Evolutionary conservation across 2,329 filamentous ascomycete species (phyloP).

Genomic region (Alternaria novae-zelandiae): DNA sequence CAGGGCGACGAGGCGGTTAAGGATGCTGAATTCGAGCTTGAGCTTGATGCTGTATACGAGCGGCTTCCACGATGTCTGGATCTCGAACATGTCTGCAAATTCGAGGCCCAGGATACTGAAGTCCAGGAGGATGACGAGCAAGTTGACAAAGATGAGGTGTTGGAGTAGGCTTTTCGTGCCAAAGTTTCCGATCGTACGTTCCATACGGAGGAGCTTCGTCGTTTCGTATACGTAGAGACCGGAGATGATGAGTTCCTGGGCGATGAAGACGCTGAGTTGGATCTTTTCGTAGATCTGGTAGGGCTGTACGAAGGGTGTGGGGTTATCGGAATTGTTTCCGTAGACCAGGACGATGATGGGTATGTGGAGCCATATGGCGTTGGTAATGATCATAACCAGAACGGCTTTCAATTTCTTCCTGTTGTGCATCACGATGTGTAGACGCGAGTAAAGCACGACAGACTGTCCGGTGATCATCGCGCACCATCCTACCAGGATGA

Average conservation of each 20-base stretch:
- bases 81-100: conserved; percentile 23
- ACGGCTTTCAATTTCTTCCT: conserved; percentile 54
- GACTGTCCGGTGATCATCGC: conserved; percentile 67
- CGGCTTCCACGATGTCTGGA: conserved; percentile 42
- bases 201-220: conserved; percentile 19
- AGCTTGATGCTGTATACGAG: conserved; percentile 54
- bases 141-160: conserved; percentile 30
- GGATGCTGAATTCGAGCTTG: conserved; percentile 61
- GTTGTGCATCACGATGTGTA: conserved; percentile 64
- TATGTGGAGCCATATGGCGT: conserved; percentile 60
- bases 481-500: conserved; percentile 63
- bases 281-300: conserved; percentile 51
- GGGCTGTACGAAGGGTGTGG: conserved; percentile 31
- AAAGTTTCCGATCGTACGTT: conserved; percentile 20
- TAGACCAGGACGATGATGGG: conserved; percentile 61
- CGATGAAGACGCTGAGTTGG: conserved; percentile 49
- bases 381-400: conserved; percentile 62
- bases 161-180: conserved; percentile 18
- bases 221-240: conserved; percentile 61
- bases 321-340: conserved; percentile 51
- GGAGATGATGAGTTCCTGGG: conserved; percentile 46
- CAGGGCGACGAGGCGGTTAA: conserved; percentile 45
- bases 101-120: conserved; percentile 30
- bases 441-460: conserved; percentile 65
- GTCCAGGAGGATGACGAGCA: conserved; percentile 31